Evolutionary conservation across 1,284 basidiomycete species (phyloP).

Genomic region (Volvariella surrecta): DNA sequence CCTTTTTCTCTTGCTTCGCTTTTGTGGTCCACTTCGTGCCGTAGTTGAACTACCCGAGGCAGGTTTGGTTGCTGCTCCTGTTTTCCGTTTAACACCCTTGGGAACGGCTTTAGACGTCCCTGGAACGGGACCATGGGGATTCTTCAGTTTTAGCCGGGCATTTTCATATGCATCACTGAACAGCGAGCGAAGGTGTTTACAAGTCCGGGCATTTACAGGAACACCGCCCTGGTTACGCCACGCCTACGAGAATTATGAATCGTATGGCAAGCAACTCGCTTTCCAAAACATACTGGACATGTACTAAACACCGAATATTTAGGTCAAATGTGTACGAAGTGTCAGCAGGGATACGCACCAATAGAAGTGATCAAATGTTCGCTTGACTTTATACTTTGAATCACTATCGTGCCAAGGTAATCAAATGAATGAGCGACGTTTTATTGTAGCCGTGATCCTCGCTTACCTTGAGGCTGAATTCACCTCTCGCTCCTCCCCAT

Average conservation of each 20-base stretch:
- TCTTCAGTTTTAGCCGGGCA: conserved; percentile 38
- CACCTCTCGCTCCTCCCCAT: conserved; percentile 35
- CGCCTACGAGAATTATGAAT: conserved; percentile 20
- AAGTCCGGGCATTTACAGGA: conserved; percentile 47
- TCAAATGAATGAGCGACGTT: conserved; percentile 2
- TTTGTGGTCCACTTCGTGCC: conserved; percentile 10
- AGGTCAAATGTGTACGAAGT: not conserved
- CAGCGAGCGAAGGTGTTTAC: conserved; percentile 51
- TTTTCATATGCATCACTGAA: conserved; percentile 53
- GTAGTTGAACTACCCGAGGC: conserved; percentile 13
- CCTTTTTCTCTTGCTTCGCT: conserved; percentile 15
- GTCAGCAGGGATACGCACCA: conserved; percentile 27
- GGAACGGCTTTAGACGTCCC: conserved; percentile 11
- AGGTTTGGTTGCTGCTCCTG: conserved; percentile 15
- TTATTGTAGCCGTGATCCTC: not conserved
- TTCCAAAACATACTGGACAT: conserved; percentile 29
- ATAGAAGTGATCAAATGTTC: conserved; percentile 47
- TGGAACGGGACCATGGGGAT: conserved; percentile 26
- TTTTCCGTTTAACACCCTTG: conserved; percentile 12
- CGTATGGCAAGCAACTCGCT: conserved; percentile 1
- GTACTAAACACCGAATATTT: conserved; percentile 20
- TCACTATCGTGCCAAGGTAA: conserved; percentile 27
- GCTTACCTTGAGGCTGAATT: conserved; percentile 31
- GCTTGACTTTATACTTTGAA: conserved; percentile 41
- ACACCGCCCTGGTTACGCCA: conserved; percentile 39